Conservation (phyloP, 306 rosid species). For the Quercus berberidifolia region DNA sequence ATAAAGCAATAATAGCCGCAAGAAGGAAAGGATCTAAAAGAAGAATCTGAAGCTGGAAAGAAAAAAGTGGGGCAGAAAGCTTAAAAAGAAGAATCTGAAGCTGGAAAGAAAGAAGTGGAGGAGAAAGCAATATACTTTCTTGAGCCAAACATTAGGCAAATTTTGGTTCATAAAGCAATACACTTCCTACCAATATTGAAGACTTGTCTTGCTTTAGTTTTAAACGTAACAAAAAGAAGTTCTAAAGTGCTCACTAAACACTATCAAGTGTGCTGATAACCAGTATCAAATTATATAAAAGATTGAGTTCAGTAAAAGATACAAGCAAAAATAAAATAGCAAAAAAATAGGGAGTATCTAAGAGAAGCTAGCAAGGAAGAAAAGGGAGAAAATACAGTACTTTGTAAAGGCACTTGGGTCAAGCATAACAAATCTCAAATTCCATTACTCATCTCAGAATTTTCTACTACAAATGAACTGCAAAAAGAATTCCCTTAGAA, state of each 20-base stretch:
- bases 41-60: constrained; percentile 2
- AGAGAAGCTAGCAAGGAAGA: neutral
- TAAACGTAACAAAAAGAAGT: neutral
- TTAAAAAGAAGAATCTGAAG: neutral
- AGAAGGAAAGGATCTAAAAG: neutral
- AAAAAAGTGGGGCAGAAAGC: neutral
- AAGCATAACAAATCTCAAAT: constrained; percentile 42
- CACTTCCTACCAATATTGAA: neutral
- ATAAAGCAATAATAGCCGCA: neutral
- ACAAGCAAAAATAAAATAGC: too few relatives aligned
- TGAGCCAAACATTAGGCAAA: neutral
- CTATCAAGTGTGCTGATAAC: neutral
- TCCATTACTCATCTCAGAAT: constrained; percentile 64
- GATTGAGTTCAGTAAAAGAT: too few relatives aligned
- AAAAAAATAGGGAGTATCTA: too few relatives aligned
- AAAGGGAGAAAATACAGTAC: neutral
- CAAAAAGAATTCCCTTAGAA: constrained; percentile 88
- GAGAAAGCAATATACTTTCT: neutral
- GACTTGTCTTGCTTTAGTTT: neutral
- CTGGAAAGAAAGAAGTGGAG: neutral
- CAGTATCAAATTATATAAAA: too few relatives aligned
- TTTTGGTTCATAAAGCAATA: constrained; percentile 14
- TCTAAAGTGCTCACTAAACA: neutral
- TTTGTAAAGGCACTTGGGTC: neutral
- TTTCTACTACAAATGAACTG: constrained; percentile 87